Conservation (phyloP, 75 land plant genomes). For the Pinus taeda region DNA sequence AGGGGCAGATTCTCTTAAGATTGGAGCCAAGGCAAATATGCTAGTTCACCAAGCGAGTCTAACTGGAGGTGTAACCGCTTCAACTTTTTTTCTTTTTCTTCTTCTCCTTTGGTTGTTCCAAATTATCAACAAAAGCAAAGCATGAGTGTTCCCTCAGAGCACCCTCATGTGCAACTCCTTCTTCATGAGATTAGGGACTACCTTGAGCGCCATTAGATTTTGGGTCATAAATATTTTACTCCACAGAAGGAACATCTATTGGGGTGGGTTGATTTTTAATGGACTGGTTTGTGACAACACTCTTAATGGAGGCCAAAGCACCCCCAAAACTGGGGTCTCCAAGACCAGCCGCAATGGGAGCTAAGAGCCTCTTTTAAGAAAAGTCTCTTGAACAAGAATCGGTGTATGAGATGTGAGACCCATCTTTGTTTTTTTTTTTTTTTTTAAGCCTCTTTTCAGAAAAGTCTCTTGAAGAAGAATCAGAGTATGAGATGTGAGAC, state of each 20-base stretch:
- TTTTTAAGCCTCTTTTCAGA: too few relatives aligned
- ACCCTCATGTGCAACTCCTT: background rate
- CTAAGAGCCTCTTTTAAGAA: background rate
- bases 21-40: too few relatives aligned
- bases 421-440: background rate
- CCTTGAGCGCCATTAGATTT: background rate
- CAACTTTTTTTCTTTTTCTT: background rate
- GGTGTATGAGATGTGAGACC: background rate
- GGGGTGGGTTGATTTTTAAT: background rate
- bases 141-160: too few relatives aligned
- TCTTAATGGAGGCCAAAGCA: slow-evolving; percentile 10
- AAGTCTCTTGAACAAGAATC: background rate
- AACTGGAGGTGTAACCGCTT: slow-evolving; percentile 4
- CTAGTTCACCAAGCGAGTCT: background rate
- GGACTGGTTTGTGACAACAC: background rate
- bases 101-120: background rate
- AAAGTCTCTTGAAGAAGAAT: too few relatives aligned
- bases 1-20: too few relatives aligned
- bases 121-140: background rate
- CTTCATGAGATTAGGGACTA: background rate
- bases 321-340: slow-evolving; percentile 1
- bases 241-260: background rate
- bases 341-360: slow-evolving; percentile 2
- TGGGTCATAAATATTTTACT: background rate
- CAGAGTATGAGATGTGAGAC: too few relatives aligned